Base-by-base conservation (phyloP, 345 rosid genomes). In the Eucalyptus pauciflora region DNA sequence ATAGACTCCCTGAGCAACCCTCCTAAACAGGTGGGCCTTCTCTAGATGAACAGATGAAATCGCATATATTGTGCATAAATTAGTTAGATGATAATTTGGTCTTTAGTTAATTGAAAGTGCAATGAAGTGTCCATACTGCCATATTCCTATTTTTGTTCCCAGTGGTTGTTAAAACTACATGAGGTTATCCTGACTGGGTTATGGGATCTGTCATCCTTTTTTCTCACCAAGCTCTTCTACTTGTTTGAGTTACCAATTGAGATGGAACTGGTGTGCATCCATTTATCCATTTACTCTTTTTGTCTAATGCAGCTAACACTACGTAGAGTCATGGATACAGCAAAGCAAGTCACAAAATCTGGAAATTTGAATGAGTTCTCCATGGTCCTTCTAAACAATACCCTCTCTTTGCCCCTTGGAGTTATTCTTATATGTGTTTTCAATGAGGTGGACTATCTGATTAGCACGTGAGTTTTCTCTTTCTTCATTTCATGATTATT, bases 291-390 rank as follows among this genome's bases (percentile, higher is more conserved):
- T 41, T 88, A 37, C 46, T 88, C 64, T 29, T 69, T 91, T 54
- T 85, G 93, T 76, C 87, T 88, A 88, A 80, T 94, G 94, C 94
- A 98, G 99, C 92, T 98, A 90, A 98, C 98, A 69, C 92, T 96
- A 86, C 98, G 99, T 81, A 95, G 94, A 94, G 95, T 96, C 89
- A 98, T 98, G 99, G 99, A 98, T 92, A 96, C 99, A 4, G 99
- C 99, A 45, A 98, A 98, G 96, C 98, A 94, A 90, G 95, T 93
- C 88, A 96, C 99, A 11, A 95, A 91, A 92, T 95, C 98, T 64
- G 99, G 99, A 90, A 95, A 94, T 92, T 94, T 98, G 93, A 97
- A 97, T 50, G 99, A 98, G 91, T 96, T 98, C 91, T 95, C 99
- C 13, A 98, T 98, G 99, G 99, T 98, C 93, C 91, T 98, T 91